These are phyloP conservation scores for Tillandsia leiboldiana DNA, from an alignment of 176 grass and related monocot species.

Conservation along the genomic window DNA sequence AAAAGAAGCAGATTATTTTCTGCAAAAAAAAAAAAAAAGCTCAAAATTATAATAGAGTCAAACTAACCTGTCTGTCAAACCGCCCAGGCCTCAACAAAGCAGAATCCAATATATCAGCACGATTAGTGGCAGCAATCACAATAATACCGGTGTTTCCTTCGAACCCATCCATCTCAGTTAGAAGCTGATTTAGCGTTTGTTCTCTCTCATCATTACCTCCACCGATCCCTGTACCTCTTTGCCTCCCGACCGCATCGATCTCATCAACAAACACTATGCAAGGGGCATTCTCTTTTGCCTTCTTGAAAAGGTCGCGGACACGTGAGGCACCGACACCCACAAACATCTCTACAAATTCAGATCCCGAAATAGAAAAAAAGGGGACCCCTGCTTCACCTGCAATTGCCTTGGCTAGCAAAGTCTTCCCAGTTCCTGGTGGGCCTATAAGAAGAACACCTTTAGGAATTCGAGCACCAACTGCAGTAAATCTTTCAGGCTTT, in stretches of 20 bases:
- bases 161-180: conserved; percentile 97
- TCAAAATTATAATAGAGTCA: not conserved
- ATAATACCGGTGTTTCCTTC: conserved; percentile 93
- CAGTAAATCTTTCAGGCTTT: conserved; percentile 93
- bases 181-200: conserved; percentile 73
- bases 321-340: conserved; percentile 92
- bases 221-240: conserved; percentile 83
- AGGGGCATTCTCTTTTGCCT: conserved; percentile 97
- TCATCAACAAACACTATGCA: conserved; percentile 98
- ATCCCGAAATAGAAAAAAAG: conserved; percentile 93
- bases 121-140: conserved; percentile 92
- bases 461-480: conserved; percentile 92
- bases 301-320: conserved; percentile 96
- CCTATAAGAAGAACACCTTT: conserved; percentile 97
- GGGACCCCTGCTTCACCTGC: conserved; percentile 97
- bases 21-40: too few species aligned
- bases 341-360: conserved; percentile 99
- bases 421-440: conserved; percentile 93
- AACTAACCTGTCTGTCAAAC: conserved; percentile 96
- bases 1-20: too few species aligned
- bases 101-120: conserved; percentile 94
- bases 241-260: conserved; percentile 88
- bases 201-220: conserved; percentile 96
- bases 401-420: conserved; percentile 94
- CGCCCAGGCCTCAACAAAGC: conserved; percentile 92